A percentile compares a stretch with the other conserved stretches of the same genome.
These are phyloP conservation scores for Psilocybe sp. DNA, from an alignment of 768 basidiomycete species.

Conservation along the genomic window DNA sequence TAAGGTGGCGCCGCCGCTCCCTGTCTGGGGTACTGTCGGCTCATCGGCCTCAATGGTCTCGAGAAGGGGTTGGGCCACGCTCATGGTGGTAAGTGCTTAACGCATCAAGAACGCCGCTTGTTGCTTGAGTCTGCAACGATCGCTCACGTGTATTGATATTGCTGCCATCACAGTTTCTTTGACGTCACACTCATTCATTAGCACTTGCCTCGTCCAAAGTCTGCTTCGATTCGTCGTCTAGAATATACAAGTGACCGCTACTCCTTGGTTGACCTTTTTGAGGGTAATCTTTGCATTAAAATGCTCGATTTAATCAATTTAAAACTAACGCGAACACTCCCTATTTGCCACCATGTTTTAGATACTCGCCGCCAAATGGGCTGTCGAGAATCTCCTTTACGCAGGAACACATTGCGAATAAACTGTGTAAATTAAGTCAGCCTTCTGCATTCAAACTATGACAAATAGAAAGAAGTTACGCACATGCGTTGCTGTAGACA, in stretches of 20 bases:
- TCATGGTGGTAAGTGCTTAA: slow-evolving; percentile 40
- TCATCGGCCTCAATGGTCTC: slow-evolving; percentile 90
- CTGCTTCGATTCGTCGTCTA: no score
- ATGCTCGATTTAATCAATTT: no score
- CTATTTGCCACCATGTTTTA: no score
- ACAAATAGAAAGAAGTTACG: slow-evolving; percentile 14
- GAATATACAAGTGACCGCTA: no score
- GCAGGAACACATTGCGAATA: slow-evolving; percentile 45
- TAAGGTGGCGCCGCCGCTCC: slow-evolving; percentile 25
- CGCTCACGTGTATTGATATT: slow-evolving; percentile 2
- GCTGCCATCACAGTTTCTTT: no score
- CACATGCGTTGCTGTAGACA: slow-evolving; percentile 35
- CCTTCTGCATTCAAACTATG: neutral
- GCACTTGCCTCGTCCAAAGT: no score
- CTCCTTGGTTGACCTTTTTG: no score
- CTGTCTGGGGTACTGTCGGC: slow-evolving; percentile 31
- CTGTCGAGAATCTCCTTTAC: slow-evolving; percentile 13
- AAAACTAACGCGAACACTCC: no score
- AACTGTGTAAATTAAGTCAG: slow-evolving; percentile 19
- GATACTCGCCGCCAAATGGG: no score
- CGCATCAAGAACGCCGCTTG: neutral
- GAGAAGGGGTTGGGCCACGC: slow-evolving; percentile 60
- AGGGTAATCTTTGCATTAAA: no score
- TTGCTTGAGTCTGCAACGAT: neutral
- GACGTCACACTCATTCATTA: no score